A percentile compares a stretch with the other conserved stretches of the same genome.
Evolutionary conservation across 2,329 filamentous ascomycete genomes (phyloP).

Genomic region (Scedosporium apiospermum): DNA sequence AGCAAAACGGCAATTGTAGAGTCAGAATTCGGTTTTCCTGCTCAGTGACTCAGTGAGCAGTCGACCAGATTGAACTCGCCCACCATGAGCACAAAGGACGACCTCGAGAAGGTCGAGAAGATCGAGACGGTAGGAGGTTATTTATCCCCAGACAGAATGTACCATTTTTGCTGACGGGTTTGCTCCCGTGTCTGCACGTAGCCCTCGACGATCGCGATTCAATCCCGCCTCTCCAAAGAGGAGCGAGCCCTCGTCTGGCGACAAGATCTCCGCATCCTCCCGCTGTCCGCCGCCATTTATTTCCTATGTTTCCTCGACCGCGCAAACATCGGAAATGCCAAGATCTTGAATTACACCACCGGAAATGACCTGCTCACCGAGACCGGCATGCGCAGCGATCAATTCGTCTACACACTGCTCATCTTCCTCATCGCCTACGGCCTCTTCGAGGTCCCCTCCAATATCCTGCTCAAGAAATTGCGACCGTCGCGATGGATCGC

Average conservation of each 20-base stretch:
- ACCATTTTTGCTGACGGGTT: not conserved
- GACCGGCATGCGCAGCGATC: conserved; percentile 49
- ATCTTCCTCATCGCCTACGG: conserved; percentile 53
- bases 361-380: conserved; percentile 52
- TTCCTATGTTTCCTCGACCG: conserved; percentile 59
- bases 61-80: not conserved
- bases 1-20: too few relatives aligned
- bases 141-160: not conserved
- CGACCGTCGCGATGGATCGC: conserved; percentile 53
- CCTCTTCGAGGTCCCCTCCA: conserved; percentile 56
- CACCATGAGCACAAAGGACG: not conserved
- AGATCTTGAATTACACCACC: conserved; percentile 52
- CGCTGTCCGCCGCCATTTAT: conserved; percentile 54
- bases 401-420: conserved; percentile 50
- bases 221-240: conserved; percentile 4
- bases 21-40: too few relatives aligned
- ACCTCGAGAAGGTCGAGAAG: not conserved
- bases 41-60: too few relatives aligned
- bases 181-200: not conserved
- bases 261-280: conserved; percentile 55
- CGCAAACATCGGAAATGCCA: conserved; percentile 61
- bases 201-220: not conserved
- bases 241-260: conserved; percentile 39
- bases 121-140: not conserved
- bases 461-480: conserved; percentile 56